Conservation (phyloP, 441 rosid genomes). For the Jatropha multifida region DNA sequence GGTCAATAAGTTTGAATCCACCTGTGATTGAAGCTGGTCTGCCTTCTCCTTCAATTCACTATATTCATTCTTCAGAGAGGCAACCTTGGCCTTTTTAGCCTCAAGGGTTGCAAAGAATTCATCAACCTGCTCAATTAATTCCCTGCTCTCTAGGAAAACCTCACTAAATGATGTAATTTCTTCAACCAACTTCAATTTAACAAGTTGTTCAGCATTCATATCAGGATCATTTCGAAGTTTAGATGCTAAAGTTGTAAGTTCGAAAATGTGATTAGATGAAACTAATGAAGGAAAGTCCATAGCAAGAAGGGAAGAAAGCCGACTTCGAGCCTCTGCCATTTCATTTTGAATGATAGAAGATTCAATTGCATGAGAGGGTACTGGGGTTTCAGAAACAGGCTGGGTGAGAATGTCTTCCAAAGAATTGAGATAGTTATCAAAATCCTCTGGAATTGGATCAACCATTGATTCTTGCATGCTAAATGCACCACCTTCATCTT, state of each 20-base stretch:
- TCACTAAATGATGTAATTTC: constrained; percentile 64
- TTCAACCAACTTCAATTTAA: constrained; percentile 63
- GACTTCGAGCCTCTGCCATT: constrained; percentile 54
- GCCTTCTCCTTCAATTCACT: constrained; percentile 54
- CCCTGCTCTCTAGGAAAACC: constrained; percentile 58
- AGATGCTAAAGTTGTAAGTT: constrained; percentile 50
- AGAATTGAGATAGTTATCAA: constrained; percentile 61
- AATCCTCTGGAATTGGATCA: constrained; percentile 50
- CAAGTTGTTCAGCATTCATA: constrained; percentile 59
- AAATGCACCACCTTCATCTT: constrained; percentile 27
- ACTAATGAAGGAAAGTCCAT: constrained; percentile 55
- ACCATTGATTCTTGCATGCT: constrained; percentile 13
- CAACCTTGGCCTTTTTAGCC: constrained; percentile 54
- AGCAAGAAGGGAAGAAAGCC: constrained; percentile 54
- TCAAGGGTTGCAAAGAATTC: constrained; percentile 48
- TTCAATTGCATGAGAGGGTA: constrained; percentile 16
- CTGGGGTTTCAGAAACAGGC: constrained; percentile 32
- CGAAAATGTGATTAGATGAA: constrained; percentile 38
- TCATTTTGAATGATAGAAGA: constrained; percentile 45
- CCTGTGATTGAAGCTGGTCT: constrained; percentile 49
- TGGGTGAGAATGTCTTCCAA: constrained; percentile 60
- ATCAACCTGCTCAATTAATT: constrained; percentile 47
- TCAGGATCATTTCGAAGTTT: constrained; percentile 54
- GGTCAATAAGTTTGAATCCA: constrained; percentile 40
- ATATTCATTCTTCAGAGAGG: constrained; percentile 55